Conservation (phyloP, 2,329 filamentous ascomycete genomes). For the Apiospora pterosperma region DNA sequence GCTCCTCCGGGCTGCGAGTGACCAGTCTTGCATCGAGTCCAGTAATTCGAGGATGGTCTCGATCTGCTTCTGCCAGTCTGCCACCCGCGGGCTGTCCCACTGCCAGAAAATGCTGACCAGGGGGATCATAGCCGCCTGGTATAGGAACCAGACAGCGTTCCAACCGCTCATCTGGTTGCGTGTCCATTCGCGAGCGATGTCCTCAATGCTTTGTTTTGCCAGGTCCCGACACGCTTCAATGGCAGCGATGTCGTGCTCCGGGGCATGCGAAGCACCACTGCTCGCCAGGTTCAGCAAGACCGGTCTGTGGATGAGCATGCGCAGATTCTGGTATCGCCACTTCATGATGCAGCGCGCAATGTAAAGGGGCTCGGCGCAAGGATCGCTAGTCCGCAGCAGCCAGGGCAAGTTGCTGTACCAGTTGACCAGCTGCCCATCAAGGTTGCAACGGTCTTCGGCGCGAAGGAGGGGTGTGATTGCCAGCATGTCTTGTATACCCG, state of each 20-base stretch:
- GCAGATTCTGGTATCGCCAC: constrained; percentile 77
- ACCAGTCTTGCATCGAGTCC: constrained; percentile 63
- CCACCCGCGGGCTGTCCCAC: constrained; percentile 43
- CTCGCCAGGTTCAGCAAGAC: constrained; percentile 65
- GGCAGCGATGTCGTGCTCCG: constrained; percentile 62
- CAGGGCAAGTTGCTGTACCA: constrained; percentile 72
- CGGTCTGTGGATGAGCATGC: constrained; percentile 72
- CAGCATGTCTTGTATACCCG: constrained; percentile 72
- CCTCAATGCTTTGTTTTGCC: constrained; percentile 67
- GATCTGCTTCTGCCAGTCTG: constrained; percentile 54
- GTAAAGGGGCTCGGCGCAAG: constrained; percentile 67
- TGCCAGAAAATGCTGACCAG: constrained; percentile 73
- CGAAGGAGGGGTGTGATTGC: constrained; percentile 65
- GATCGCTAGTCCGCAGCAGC: constrained; percentile 60
- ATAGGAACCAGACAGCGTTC: constrained; percentile 80
- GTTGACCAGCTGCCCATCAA: constrained; percentile 65
- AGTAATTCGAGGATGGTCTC: constrained; percentile 58
- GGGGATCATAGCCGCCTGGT: constrained; percentile 77
- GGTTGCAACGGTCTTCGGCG: constrained; percentile 60
- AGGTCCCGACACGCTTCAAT: constrained; percentile 67
- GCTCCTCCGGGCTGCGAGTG: constrained; percentile 58
- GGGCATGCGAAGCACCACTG: constrained; percentile 45
- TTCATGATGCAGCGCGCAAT: constrained; percentile 74
- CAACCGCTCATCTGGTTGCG: constrained; percentile 75
- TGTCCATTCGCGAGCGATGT: constrained; percentile 67